These are phyloP conservation scores for Jasminum sambac DNA, from an alignment of 257 asterid genomes.

Conservation along the genomic window DNA sequence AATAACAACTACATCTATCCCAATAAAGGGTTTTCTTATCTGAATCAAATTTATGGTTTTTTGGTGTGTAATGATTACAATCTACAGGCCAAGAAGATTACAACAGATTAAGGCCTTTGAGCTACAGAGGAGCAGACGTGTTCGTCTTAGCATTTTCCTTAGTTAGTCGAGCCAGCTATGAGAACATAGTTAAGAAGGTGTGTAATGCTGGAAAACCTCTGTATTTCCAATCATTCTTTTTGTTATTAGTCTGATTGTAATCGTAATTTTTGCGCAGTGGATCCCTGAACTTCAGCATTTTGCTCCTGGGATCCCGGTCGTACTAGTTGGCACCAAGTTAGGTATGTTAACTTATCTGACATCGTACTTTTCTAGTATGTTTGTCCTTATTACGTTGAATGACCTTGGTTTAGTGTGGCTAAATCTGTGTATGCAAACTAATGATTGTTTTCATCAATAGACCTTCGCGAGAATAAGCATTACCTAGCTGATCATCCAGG, in stretches of 20 bases:
- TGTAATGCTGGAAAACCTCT: slow-evolving; percentile 7
- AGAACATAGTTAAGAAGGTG: slow-evolving; percentile 88
- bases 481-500: slow-evolving; percentile 96
- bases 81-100: slow-evolving; percentile 91
- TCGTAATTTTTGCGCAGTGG: slow-evolving; percentile 58
- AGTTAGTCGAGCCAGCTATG: slow-evolving; percentile 96
- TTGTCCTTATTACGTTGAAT: background rate
- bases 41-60: slow-evolving; percentile 22
- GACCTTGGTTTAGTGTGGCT: background rate
- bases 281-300: slow-evolving; percentile 93
- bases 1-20: background rate
- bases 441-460: slow-evolving; percentile 35
- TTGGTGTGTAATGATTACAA: slow-evolving; percentile 20
- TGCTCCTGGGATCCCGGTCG: slow-evolving; percentile 83
- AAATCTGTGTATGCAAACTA: background rate
- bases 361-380: background rate
- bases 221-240: background rate
- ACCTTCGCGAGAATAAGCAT: slow-evolving; percentile 92
- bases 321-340: slow-evolving; percentile 84
- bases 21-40: background rate
- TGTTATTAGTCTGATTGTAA: slow-evolving; percentile 17
- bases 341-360: slow-evolving; percentile 41
- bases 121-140: slow-evolving; percentile 95
- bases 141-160: slow-evolving; percentile 86
- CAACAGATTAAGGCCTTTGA: slow-evolving; percentile 91